phyloP scores from a whole-genome alignment of 2,329 filamentous ascomycete species.

The Phaeosphaeria sp. region DNA sequence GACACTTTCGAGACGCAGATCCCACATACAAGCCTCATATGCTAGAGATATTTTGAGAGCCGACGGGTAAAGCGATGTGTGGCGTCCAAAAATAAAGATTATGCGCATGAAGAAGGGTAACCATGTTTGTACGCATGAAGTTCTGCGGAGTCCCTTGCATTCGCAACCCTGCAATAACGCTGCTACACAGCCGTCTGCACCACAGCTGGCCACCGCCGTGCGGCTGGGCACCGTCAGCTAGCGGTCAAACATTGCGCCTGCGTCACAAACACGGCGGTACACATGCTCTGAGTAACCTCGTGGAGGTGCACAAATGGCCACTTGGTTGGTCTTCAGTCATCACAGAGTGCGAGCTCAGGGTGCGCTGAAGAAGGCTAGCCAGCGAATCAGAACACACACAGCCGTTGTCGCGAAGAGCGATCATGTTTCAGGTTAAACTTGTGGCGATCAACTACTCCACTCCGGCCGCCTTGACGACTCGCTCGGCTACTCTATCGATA shows the following conservation, averaged over 20 bases:
- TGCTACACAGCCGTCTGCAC: conserved; percentile 18
- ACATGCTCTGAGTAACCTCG: conserved; percentile 15
- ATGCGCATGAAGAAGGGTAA: conserved; percentile 22
- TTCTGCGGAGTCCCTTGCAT: conserved; percentile 14
- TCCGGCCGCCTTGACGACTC: conserved; percentile 15
- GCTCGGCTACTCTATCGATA: conserved; percentile 29
- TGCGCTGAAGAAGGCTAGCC: conserved; percentile 18
- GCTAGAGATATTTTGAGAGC: neutral
- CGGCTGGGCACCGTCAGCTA: conserved; percentile 5
- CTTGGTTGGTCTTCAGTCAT: conserved; percentile 22
- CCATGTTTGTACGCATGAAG: conserved; percentile 21
- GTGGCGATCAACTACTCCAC: conserved; percentile 26
- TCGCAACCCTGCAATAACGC: conserved; percentile 11
- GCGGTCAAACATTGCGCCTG: conserved; percentile 12
- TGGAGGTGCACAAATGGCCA: conserved; percentile 8
- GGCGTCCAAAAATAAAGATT: conserved; percentile 26
- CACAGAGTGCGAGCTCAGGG: conserved; percentile 12
- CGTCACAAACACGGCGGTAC: conserved; percentile 28
- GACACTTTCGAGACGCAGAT: conserved; percentile 9
- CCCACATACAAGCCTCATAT: conserved; percentile 1
- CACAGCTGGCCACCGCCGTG: neutral
- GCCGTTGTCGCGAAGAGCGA: conserved; percentile 9
- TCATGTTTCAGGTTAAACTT: conserved; percentile 31
- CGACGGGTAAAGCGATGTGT: conserved; percentile 11
- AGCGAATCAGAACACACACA: conserved; percentile 24